Base-by-base conservation (phyloP, 2,329 filamentous ascomycete genomes). In the Claviceps capensis region DNA sequence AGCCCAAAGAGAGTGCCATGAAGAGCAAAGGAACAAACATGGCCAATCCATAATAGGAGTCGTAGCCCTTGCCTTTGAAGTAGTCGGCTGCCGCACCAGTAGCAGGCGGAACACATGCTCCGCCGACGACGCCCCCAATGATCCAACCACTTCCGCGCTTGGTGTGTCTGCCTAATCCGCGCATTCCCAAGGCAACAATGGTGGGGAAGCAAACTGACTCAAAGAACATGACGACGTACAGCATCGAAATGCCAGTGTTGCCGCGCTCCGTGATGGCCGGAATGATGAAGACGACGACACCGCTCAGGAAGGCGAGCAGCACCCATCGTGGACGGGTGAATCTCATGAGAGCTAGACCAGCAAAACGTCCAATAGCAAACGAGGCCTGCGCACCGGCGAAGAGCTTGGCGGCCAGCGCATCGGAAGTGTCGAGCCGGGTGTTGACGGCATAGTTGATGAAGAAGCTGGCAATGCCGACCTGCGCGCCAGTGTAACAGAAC, bases 201-300 rank as follows among this genome's bases (percentile, higher is more conserved):
- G 85, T 89, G 0, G 86, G 86, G 72, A 90, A 91, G 65, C 83
- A 85, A 61, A 88, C 85, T 4, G 79, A 83, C 67, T 88, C 86
- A 66, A 90, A 90, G 71, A 90, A 88, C 23, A 89, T 73, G 6
- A 83, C 79, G 9, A 86, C 56, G 65, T 81, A 86, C 34, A 88
- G 75, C 73, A 88, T 81, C 5, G 73, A 69, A 55, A 81, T 68
- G 45, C 75, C 76, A 0, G 64, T 65, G 56, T 72, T 69, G n/a
- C 68, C 72, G 11, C 65, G 58, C 53, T 72, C 65, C 0, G 72
- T 72, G 57, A 76, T 74, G 40, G 75, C 62, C 1, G 75, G 72
- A 13, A 65, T 68, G 40, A 73, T 63, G 67, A 88, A 89, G 55
- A 86, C 63, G 62, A 88, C 78, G 59, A 79, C 81, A 58, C 73